Conservation (phyloP, 2,329 filamentous ascomycete genomes). For the Whalleya microplaca region DNA sequence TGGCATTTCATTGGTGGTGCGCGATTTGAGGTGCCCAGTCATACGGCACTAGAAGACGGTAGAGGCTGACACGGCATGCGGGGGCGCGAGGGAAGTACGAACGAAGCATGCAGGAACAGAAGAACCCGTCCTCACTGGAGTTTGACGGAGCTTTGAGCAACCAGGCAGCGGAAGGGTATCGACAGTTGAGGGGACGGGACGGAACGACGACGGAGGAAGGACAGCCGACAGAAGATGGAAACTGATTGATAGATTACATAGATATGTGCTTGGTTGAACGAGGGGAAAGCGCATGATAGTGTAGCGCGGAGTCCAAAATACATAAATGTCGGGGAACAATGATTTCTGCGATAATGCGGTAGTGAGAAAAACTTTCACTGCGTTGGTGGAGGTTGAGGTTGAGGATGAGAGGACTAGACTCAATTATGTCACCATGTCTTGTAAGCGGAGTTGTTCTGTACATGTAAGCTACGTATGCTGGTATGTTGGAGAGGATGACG, state of each 20-base stretch:
- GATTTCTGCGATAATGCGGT: not conserved
- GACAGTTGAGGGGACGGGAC: constrained; percentile 16
- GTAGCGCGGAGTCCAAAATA: too few relatives aligned
- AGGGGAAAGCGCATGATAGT: not conserved
- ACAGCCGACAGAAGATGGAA: constrained; percentile 1
- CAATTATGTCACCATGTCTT: too few relatives aligned
- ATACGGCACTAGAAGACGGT: not conserved
- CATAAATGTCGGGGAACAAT: not conserved
- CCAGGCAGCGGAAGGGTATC: constrained; percentile 18
- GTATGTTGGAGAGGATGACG: not conserved
- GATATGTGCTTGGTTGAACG: not conserved
- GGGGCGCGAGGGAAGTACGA: constrained; percentile 1
- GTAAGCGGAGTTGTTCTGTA: too few relatives aligned
- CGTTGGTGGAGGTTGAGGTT: not conserved
- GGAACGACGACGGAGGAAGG: not conserved
- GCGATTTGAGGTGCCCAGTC: not conserved
- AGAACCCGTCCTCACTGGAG: constrained; percentile 4
- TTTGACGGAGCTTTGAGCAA: constrained; percentile 8
- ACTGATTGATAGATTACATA: constrained; percentile 1
- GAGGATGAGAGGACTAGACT: too few relatives aligned
- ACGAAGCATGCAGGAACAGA: constrained; percentile 9
- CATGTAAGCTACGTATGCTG: not conserved
- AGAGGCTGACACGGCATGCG: not conserved
- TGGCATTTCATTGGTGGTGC: constrained; percentile 7
- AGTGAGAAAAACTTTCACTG: too few relatives aligned